Base-by-base conservation (phyloP, 2,329 filamentous ascomycete genomes). In the Pseudocercospora fijiensis region DNA sequence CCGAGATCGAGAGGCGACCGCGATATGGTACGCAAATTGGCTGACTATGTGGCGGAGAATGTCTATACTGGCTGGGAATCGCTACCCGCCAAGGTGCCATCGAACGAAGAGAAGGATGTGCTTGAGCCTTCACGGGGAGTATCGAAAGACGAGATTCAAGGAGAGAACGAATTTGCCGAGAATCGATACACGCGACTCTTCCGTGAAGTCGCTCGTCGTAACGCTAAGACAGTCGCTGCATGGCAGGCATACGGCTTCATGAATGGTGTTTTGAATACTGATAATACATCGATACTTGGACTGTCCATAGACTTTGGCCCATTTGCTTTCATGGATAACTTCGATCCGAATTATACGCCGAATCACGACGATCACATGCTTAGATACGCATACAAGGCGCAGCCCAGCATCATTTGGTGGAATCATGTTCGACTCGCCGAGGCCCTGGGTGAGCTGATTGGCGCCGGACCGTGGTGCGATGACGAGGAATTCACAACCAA, bases 241-340 rank as follows among this genome's bases (percentile, higher is more conserved):
- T 98, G 95, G 94, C 96, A 99, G 80, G 92, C 92, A 0, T 98
- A 98, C 73, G 95, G 92, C n/a, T 99, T 99, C 80, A 98, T 96
- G 84, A 99, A 99, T 73, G 95, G 95, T 52, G 95, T 99, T 3
- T 82, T 99, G 63, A 99, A 99, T 78, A 98, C 95, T 0, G 95
- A 99, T 75, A 99, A 99, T 76, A 99, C 95, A 0, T 96, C 92
- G 0, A 85, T 99, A 57, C 88, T 88, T 61, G 95, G 95, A 0
- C 80, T 99, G 0, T 94, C 90, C 5, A 89, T 99, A 67, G 95
- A 99, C 78, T 99, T 93, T 74, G 95, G 95, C 0, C 95, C 95
- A 0, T 99, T 99, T 72, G 95, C 95, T 4, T 99, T 99, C 77
- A 89, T 99, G 81, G 95, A 99, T 76, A 92, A 93, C 73, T 99